These are phyloP conservation scores for Penicillium sp. DNA, from an alignment of 2,329 filamentous ascomycete species.

Conservation along the genomic window DNA sequence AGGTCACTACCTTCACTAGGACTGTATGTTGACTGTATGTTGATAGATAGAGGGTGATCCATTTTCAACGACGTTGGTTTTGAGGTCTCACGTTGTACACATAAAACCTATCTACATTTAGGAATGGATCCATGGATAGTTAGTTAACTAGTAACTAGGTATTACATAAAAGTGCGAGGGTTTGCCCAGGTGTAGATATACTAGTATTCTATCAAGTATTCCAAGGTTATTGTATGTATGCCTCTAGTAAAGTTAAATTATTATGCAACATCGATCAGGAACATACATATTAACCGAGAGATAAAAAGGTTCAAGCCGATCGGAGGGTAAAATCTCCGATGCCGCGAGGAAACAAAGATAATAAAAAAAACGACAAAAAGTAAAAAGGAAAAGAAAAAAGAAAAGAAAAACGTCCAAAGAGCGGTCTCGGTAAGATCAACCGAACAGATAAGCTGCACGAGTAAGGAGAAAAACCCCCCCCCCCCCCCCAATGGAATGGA, in stretches of 20 bases:
- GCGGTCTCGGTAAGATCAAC: conserved; percentile 12
- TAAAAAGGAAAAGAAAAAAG: background rate
- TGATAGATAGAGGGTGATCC: background rate
- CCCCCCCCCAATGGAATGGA: background rate
- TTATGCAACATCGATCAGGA: conserved; percentile 4
- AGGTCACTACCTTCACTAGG: too few relatives aligned
- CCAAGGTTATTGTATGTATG: background rate
- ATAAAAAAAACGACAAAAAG: background rate
- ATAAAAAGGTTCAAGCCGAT: conserved; percentile 4
- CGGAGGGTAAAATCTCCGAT: conserved; percentile 17
- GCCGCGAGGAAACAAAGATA: background rate
- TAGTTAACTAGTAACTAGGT: too few relatives aligned
- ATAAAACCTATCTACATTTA: background rate
- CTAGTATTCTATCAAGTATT: background rate
- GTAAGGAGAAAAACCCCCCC: background rate
- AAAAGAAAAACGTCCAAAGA: background rate
- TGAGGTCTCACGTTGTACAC: background rate
- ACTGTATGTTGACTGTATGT: background rate
- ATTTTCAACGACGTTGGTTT: background rate
- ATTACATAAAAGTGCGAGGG: background rate
- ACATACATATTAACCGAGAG: conserved; percentile 6
- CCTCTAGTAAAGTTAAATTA: background rate
- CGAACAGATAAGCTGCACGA: conserved; percentile 6
- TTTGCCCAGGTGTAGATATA: background rate
- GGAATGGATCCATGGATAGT: background rate